Conservation (phyloP, 352 stramenopile genomes). For the Halophytophthora polymorphica region DNA sequence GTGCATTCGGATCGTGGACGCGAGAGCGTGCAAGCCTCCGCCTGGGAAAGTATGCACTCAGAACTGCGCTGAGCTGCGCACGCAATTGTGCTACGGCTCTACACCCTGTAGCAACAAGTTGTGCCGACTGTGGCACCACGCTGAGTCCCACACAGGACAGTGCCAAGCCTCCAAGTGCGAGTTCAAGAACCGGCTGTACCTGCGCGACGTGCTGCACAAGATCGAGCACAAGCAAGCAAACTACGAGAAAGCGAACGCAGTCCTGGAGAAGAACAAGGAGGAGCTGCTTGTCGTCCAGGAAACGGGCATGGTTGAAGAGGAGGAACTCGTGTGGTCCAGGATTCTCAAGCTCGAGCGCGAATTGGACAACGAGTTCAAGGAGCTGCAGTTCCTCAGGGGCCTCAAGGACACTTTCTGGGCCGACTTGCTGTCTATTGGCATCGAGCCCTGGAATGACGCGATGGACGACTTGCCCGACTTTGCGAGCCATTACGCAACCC, state of each 20-base stretch:
- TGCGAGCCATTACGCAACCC: no score
- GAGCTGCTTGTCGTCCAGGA: background rate
- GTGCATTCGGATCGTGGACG: conserved; percentile 49
- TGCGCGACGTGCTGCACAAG: conserved; percentile 55
- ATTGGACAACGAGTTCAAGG: no score
- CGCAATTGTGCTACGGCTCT: conserved; percentile 41
- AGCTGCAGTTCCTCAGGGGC: no score
- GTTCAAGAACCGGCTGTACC: conserved; percentile 48
- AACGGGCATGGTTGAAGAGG: no score
- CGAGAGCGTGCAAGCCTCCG: conserved; percentile 42
- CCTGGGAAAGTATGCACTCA: conserved; percentile 31
- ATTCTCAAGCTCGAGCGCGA: no score
- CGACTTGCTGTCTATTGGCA: no score
- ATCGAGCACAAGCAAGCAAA: conserved; percentile 33
- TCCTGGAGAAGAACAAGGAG: conserved; percentile 1
- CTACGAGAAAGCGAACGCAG: background rate
- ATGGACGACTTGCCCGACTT: no score
- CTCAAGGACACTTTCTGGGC: no score
- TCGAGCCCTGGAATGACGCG: no score
- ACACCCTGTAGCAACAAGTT: conserved; percentile 40
- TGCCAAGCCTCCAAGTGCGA: conserved; percentile 48
- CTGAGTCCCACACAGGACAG: conserved; percentile 42
- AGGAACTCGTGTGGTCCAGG: no score
- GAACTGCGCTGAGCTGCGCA: conserved; percentile 40
- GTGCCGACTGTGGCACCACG: conserved; percentile 54